Evolutionary conservation across 176 grass and related monocot genomes (phyloP), one percentile per base, ranked within the genome.

Genomic region (Musa itinerans): DNA sequence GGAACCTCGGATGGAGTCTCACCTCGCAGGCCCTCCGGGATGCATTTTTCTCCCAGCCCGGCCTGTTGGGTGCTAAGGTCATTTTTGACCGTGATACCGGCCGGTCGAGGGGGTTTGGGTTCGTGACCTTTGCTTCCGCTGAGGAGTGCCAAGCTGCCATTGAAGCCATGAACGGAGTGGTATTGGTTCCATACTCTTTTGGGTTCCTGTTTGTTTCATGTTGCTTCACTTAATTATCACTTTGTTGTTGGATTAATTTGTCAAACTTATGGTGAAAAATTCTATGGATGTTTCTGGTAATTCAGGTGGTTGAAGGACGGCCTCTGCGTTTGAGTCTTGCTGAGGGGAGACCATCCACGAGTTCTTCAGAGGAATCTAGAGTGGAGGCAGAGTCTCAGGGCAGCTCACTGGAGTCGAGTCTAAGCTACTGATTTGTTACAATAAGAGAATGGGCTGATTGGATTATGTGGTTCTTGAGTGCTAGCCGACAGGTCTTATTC

Each of bases 1-100:
- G 95, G 63, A 98, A 98, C 78, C 73, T 98, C 7, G 90, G 95
- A 17, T 98, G 95, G 95, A 83, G 71, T 53, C 74, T 98, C 79
- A 89, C 84, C 17, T 89, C 90, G 1, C 85, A 93, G 6, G 50
- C 75, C 2, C 78, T 98, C n/a, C 81, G 78, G 69, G 52, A 86
- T 1, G 88, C 81, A 16, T 94, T 98, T 29, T 78, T 85, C 62
- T 68, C 83, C 75, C 76, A 68, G 80, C 20, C 82, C 0, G 95
- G 95, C 10, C 27, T 98, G 63, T 49, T 98, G 24, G 88, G 81
- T 14, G 84, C 90, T 34, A 89, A 88, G 82, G 81, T 94, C 78
- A 89, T 94, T 77, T 89, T 91, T 1, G 95, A 99, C 75, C 79
- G 88, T 0, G 88, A 87, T 10, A 89, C 88, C 0, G 86, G 95